Conservation (phyloP, 495 filamentous ascomycete species). For the Neurospora sp. region DNA sequence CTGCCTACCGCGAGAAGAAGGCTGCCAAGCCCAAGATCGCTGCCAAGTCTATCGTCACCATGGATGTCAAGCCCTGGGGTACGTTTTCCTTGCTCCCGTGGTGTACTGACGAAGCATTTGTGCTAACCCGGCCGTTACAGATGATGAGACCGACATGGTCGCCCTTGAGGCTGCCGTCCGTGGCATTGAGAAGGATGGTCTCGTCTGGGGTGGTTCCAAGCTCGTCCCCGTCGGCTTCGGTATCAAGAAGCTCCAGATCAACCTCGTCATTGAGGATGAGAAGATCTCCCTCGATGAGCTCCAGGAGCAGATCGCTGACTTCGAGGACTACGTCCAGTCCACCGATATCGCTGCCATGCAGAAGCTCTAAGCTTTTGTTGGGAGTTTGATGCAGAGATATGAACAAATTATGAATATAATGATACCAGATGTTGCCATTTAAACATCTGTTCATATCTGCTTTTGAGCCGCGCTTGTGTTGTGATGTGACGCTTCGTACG, state of each 20-base stretch:
- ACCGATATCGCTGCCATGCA: constrained; percentile 64
- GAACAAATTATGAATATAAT: constrained; percentile 16
- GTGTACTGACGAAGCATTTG: neutral
- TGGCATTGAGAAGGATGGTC: constrained; percentile 81
- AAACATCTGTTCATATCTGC: neutral
- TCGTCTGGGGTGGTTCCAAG: constrained; percentile 92
- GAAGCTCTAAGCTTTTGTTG: constrained; percentile 22
- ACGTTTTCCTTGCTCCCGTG: constrained; percentile 27
- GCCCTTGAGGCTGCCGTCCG: constrained; percentile 75
- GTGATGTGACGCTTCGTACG: neutral
- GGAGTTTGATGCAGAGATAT: constrained; percentile 12
- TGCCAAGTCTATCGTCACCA: constrained; percentile 89
- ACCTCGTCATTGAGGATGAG: constrained; percentile 92
- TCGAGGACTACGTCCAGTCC: constrained; percentile 97
- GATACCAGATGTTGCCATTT: neutral
- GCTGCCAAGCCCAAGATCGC: constrained; percentile 77
- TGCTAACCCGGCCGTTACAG: constrained; percentile 27
- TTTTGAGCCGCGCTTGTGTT: neutral
- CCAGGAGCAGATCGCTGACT: constrained; percentile 65
- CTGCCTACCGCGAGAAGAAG: constrained; percentile 97
- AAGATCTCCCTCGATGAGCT: constrained; percentile 86
- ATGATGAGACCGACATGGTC: constrained; percentile 88
- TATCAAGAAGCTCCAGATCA: constrained; percentile 99
- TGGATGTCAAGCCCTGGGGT: constrained; percentile 99
- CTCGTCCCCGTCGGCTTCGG: constrained; percentile 86